phyloP scores from a whole-genome alignment of 2,329 filamentous ascomycete genomes.

The Geosmithia morbida region DNA sequence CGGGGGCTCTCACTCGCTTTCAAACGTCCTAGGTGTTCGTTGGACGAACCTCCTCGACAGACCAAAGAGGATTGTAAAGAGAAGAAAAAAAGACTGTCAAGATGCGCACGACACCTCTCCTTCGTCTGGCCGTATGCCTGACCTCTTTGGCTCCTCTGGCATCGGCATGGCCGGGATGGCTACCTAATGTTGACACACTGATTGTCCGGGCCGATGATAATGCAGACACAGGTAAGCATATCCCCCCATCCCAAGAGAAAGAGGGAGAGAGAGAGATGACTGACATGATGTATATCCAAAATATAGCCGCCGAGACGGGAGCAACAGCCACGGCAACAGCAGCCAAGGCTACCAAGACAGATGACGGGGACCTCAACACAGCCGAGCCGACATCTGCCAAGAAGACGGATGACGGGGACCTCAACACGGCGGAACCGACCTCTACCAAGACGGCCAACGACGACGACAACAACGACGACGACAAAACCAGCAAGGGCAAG shows the following conservation, averaged over 20 bases:
- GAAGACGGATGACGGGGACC: slow-evolving; percentile 13
- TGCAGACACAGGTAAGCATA: slow-evolving; percentile 2
- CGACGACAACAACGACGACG: slow-evolving; percentile 9
- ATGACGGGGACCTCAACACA: slow-evolving; percentile 23
- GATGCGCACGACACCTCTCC: slow-evolving; percentile 35
- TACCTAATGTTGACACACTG: slow-evolving; percentile 36
- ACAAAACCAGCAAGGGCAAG: slow-evolving; percentile 2
- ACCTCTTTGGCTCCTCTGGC: slow-evolving; percentile 32
- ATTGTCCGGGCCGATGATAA: slow-evolving; percentile 30
- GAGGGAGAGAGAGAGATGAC: slow-evolving; percentile 1
- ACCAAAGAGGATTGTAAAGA: too few relatives aligned
- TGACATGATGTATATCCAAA: slow-evolving; percentile 1
- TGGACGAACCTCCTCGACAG: neutral
- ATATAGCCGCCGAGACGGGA: slow-evolving; percentile 1
- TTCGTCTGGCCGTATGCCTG: slow-evolving; percentile 34
- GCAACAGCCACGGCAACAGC: neutral
- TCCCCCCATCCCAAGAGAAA: slow-evolving; percentile 3
- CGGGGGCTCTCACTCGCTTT: too few relatives aligned
- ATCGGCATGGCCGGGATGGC: slow-evolving; percentile 42
- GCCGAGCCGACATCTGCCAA: slow-evolving; percentile 13
- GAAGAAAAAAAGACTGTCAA: too few relatives aligned
- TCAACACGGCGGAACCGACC: slow-evolving; percentile 23
- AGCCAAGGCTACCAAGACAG: slow-evolving; percentile 7
- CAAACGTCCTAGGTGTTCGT: too few relatives aligned
- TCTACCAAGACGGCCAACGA: slow-evolving; percentile 9